Evolutionary conservation across 768 basidiomycete species (phyloP).

Genomic region (Tulasnella calospora): DNA sequence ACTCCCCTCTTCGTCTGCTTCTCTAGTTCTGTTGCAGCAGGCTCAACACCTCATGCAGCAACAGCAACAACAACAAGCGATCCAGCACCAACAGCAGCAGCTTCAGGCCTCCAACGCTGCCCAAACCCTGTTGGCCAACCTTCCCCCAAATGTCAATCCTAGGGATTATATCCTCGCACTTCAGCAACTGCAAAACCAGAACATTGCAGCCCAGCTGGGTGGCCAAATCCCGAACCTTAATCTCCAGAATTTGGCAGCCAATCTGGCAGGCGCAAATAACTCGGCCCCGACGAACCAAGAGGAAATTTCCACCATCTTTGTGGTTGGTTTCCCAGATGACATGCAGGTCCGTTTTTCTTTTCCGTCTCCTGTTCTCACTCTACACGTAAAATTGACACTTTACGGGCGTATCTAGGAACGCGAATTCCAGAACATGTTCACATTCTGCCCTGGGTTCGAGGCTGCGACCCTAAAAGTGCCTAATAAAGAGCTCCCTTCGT

Average conservation of each 20-base stretch:
- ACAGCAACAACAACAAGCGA: conserved; percentile 11
- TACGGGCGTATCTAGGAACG: conserved; percentile 65
- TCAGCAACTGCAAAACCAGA: conserved; percentile 30
- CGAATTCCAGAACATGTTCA: conserved; percentile 99
- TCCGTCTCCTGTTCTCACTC: background rate
- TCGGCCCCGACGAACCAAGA: conserved; percentile 53
- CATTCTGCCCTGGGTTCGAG: conserved; percentile 92
- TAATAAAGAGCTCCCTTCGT: conserved; percentile 80
- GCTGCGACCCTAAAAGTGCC: conserved; percentile 98
- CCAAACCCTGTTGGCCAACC: conserved; percentile 10
- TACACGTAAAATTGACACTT: conserved; percentile 20
- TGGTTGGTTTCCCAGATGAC: conserved; percentile 98
- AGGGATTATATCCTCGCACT: conserved; percentile 25
- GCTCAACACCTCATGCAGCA: conserved; percentile 17
- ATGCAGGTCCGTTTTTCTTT: conserved; percentile 69
- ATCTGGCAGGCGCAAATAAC: conserved; percentile 47
- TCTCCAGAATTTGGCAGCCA: conserved; percentile 14
- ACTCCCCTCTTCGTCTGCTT: background rate
- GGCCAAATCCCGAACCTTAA: conserved; percentile 1
- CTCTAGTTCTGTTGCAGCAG: conserved; percentile 10
- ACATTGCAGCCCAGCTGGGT: conserved; percentile 30
- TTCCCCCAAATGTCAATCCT: conserved; percentile 10
- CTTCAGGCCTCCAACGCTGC: conserved; percentile 11
- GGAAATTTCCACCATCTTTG: conserved; percentile 95
- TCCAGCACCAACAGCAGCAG: conserved; percentile 3